Conservation (phyloP, 306 rosid species). For the Luffa aegyptiaca region DNA sequence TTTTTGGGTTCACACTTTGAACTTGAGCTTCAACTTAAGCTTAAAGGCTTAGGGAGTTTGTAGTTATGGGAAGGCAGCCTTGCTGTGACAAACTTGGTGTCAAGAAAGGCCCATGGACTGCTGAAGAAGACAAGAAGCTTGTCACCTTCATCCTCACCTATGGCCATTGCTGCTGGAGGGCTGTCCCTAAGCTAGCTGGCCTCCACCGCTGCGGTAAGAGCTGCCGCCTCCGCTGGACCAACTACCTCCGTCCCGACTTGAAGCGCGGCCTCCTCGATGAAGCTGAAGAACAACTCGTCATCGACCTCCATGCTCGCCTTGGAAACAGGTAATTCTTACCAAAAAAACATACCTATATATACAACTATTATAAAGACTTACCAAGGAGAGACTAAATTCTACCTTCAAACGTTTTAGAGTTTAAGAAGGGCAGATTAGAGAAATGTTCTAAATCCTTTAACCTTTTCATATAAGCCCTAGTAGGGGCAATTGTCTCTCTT, state of each 20-base stretch:
- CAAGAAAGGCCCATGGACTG: slow-evolving; percentile 96
- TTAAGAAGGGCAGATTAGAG: too few relatives aligned
- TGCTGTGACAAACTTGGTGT: slow-evolving; percentile 95
- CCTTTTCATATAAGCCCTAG: neutral
- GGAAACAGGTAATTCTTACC: slow-evolving; percentile 54
- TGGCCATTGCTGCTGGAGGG: slow-evolving; percentile 94
- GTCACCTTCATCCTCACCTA: slow-evolving; percentile 61
- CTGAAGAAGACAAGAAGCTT: slow-evolving; percentile 82
- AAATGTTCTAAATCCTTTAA: too few relatives aligned
- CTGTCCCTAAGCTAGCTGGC: slow-evolving; percentile 86
- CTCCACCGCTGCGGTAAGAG: slow-evolving; percentile 91
- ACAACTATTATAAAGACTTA: too few relatives aligned
- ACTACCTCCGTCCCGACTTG: slow-evolving; percentile 83
- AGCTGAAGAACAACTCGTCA: slow-evolving; percentile 69
- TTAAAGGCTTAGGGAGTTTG: neutral
- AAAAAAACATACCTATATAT: too few relatives aligned
- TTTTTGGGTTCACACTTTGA: neutral
- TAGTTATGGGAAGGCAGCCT: slow-evolving; percentile 85
- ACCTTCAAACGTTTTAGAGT: neutral
- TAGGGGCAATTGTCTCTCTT: neutral
- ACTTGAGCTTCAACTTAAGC: neutral
- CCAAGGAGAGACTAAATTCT: neutral
- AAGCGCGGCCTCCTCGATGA: slow-evolving; percentile 75
- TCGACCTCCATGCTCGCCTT: slow-evolving; percentile 78
- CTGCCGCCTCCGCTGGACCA: slow-evolving; percentile 92